phyloP scores from a whole-genome alignment of 176 grass and related monocot species.

The Calamus simplicifolius region DNA sequence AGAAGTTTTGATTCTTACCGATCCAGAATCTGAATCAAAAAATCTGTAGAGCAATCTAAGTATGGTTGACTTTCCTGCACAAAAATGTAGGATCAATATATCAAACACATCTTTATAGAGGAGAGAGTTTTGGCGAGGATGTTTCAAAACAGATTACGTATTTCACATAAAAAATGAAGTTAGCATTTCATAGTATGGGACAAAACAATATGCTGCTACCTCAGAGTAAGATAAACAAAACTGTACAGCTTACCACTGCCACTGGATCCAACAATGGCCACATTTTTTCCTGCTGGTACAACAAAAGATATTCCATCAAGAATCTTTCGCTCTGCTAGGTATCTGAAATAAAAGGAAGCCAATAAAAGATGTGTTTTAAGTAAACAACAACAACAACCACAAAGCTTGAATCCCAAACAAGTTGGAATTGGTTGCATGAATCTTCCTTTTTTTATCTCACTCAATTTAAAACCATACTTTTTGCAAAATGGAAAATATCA shows the following conservation, averaged over 20 bases:
- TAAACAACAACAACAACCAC: background rate
- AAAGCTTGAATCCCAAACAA: background rate
- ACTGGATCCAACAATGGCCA: conserved; percentile 96
- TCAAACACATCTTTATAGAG: too few relatives aligned
- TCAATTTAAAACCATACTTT: too few relatives aligned
- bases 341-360: conserved; percentile 48
- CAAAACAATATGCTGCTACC: background rate
- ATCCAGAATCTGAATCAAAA: conserved; percentile 83
- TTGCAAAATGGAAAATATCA: too few relatives aligned
- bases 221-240: conserved; percentile 12
- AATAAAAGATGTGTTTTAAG: background rate
- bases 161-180: too few relatives aligned
- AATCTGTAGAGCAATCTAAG: conserved; percentile 93
- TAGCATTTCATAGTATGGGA: too few relatives aligned
- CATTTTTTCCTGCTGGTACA: conserved; percentile 81
- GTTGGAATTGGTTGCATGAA: too few relatives aligned
- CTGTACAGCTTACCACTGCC: conserved; percentile 62
- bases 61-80: conserved; percentile 92
- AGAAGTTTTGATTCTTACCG: conserved; percentile 42
- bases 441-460: too few relatives aligned
- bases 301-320: conserved; percentile 78
- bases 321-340: conserved; percentile 84
- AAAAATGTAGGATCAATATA: conserved; percentile 12
- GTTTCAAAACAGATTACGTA: too few relatives aligned
- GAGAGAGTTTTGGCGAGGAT: too few relatives aligned